Evolutionary conservation across 768 basidiomycete species (phyloP).

Genomic region (Tephrocybe rancida): DNA sequence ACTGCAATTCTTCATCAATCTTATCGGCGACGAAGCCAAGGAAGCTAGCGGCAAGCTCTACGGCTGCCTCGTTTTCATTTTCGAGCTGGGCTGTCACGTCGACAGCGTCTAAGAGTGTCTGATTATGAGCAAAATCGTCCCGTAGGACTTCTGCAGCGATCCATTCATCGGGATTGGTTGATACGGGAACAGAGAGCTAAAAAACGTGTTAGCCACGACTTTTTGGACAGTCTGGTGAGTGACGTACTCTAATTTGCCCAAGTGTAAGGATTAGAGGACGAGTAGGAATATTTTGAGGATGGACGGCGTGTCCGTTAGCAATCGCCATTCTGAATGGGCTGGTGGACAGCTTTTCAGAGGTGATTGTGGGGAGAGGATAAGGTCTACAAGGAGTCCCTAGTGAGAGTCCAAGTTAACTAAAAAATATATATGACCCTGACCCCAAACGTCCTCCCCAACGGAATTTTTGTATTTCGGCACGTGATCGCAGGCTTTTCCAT

Average conservation of each 20-base stretch:
- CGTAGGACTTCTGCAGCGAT: constrained; percentile 89
- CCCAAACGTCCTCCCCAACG: constrained; percentile 49
- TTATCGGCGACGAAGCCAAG: constrained; percentile 73
- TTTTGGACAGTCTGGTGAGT: constrained; percentile 13
- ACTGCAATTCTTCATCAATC: constrained; percentile 56
- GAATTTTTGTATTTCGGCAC: constrained; percentile 36
- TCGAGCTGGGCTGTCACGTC: constrained; percentile 56
- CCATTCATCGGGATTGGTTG: constrained; percentile 83
- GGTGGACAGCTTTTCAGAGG: constrained; percentile 21
- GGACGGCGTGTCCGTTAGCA: constrained; percentile 38
- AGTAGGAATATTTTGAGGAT: constrained; percentile 38
- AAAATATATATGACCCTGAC: constrained; percentile 42
- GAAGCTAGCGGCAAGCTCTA: constrained; percentile 84
- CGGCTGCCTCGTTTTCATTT: constrained; percentile 61
- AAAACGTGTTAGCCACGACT: constrained; percentile 7
- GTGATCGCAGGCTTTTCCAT: constrained; percentile 30
- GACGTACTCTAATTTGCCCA: constrained; percentile 55
- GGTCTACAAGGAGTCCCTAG: constrained; percentile 22
- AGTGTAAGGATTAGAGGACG: constrained; percentile 51
- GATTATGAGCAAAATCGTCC: constrained; percentile 81
- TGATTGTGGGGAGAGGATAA: constrained; percentile 18
- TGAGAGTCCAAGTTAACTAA: constrained; percentile 25
- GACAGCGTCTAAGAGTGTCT: constrained; percentile 57
- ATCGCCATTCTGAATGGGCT: constrained; percentile 37
- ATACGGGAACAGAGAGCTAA: constrained; percentile 86